Evolutionary conservation across 345 rosid species (phyloP).

Genomic region (Brassica carinata): DNA sequence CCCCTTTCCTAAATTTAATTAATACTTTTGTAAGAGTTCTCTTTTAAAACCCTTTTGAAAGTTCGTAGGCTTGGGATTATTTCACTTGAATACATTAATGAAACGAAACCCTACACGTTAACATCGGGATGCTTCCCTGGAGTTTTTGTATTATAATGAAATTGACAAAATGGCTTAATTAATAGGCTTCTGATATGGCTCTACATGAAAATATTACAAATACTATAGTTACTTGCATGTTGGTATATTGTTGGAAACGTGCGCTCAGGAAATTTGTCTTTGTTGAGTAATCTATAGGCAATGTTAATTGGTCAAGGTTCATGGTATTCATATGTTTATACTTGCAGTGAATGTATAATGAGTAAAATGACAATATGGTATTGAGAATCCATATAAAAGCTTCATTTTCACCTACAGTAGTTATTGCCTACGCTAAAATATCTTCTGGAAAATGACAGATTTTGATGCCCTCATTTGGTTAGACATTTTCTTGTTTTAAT

Average conservation of each 20-base stretch:
- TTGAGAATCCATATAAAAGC: not conserved
- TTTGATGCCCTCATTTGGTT: slow-evolving; percentile 31
- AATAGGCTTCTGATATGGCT: slow-evolving; percentile 1
- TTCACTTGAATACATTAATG: slow-evolving; percentile 1
- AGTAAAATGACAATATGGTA: slow-evolving; percentile 8
- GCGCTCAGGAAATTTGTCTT: not conserved
- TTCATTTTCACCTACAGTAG: slow-evolving; percentile 31
- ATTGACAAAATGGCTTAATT: not conserved
- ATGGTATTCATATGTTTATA: slow-evolving; percentile 24
- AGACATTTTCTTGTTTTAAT: slow-evolving; percentile 25
- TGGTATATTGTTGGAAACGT: not conserved
- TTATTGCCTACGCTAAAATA: slow-evolving; percentile 20
- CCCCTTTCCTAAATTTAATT: not conserved
- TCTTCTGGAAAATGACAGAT: slow-evolving; percentile 24
- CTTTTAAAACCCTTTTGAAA: not conserved
- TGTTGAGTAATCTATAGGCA: not conserved
- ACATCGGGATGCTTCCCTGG: not conserved
- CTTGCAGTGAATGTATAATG: slow-evolving; percentile 12
- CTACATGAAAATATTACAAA: not conserved
- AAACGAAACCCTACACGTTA: not conserved
- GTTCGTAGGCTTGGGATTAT: slow-evolving; percentile 4
- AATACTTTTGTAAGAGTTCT: not conserved
- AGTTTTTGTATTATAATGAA: not conserved
- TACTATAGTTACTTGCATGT: slow-evolving; percentile 6
- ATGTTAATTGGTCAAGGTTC: slow-evolving; percentile 7